Evolutionary conservation across 148 eudicot genomes (phyloP), one percentile per base, ranked within the genome.

Genomic region (Spergularia bocconei): DNA sequence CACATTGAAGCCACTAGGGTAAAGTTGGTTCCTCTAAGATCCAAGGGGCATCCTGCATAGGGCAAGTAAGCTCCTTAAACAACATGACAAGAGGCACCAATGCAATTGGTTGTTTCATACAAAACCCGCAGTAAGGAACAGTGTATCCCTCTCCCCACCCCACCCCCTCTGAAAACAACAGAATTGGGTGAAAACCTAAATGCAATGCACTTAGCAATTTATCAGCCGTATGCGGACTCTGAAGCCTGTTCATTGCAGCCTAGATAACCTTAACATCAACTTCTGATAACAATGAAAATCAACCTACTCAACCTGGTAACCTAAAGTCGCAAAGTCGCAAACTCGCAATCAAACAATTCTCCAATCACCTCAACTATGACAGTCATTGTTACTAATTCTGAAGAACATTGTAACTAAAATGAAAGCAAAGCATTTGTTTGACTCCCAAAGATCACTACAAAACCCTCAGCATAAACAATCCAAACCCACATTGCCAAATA

Each of bases 21-120:
- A 72, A 89, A 85, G 79, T 95, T 95, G 59, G 90, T 79, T 64
- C 87, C 85, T 36, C 83, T 88, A 75, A 95, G 78, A 79, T 91
- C 87, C 81, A 95, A 86, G 36, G 98, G 99, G 78, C 99, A 95
- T 77, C 85, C 99, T 95, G 89, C 79, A 78, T 71, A 44, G n/a
- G 29, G 63, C 33, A 78, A 56, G 55, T 0, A 47, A 72, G 39
- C 65, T 60, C 66, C 55, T 7, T 29, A 20, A 58, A 33, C 2
- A 6, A 64, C 25, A 17, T 65, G 55, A 53, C 12, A n/a, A 78
- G 56, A 54, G 57, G 29, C 44, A 11, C 15, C 11, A 69, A 53
- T 13, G 59, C 44, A 69, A 47, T 67, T 44, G 14, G 14, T 44
- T 67, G 23, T 16, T 48, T 38, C 65, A 25, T 23, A 29, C 39